These are phyloP conservation scores for Fusarium praegraminearum DNA, from an alignment of 2,329 filamentous ascomycete genomes.

Conservation along the genomic window DNA sequence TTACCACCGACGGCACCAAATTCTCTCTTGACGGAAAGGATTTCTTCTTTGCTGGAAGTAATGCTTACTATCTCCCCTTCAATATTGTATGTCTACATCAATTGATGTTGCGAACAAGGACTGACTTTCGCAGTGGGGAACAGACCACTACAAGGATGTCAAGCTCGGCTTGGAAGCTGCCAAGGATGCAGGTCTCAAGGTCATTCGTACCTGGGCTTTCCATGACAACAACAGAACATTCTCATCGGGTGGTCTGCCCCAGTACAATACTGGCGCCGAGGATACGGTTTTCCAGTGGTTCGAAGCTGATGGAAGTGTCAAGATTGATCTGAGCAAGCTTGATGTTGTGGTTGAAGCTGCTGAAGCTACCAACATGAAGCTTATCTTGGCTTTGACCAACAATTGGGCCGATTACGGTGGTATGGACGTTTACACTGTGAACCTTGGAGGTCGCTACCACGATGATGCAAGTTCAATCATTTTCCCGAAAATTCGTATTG, in stretches of 20 bases:
- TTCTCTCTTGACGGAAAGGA: constrained; percentile 67
- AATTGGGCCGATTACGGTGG: constrained; percentile 71
- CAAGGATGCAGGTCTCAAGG: constrained; percentile 29
- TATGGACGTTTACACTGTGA: constrained; percentile 70
- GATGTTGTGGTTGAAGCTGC: constrained; percentile 53
- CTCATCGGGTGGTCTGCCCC: constrained; percentile 52
- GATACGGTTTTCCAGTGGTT: constrained; percentile 56
- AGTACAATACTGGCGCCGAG: constrained; percentile 61
- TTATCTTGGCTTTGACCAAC: constrained; percentile 67
- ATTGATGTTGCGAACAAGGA: neutral
- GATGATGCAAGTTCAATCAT: constrained; percentile 25
- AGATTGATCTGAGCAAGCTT: constrained; percentile 26
- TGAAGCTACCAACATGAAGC: constrained; percentile 62
- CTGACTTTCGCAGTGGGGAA: constrained; percentile 29
- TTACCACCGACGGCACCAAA: constrained; percentile 61
- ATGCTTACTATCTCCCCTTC: constrained; percentile 69
- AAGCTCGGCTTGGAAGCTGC: constrained; percentile 13
- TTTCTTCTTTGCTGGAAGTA: constrained; percentile 68
- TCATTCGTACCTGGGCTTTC: constrained; percentile 32
- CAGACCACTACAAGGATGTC: constrained; percentile 48
- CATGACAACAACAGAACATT: constrained; percentile 30
- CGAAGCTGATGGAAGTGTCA: constrained; percentile 27
- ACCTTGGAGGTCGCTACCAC: constrained; percentile 64
- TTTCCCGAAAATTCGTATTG: rapidly evolving
- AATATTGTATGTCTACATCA: constrained; percentile 56